These are phyloP conservation scores for Mrakia frigida DNA, from an alignment of 768 basidiomycete species.

Conservation along the genomic window DNA sequence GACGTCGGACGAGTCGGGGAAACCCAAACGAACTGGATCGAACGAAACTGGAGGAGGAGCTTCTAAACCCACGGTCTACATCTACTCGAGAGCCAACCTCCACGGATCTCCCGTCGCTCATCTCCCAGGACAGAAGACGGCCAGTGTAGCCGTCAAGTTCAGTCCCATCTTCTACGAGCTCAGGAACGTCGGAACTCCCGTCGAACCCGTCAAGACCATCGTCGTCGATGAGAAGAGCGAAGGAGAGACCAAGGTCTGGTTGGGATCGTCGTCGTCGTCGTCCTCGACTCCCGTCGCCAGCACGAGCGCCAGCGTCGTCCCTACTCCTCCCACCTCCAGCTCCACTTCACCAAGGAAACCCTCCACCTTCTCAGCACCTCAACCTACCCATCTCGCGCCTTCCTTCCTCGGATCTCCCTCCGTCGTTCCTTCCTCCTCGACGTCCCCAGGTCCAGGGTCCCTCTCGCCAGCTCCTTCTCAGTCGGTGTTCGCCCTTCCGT, in stretches of 20 bases:
- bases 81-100: constrained; percentile 93
- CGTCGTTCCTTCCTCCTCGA: background rate
- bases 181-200: constrained; percentile 47
- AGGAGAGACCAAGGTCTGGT: constrained; percentile 54
- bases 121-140: constrained; percentile 91
- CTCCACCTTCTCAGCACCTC: background rate
- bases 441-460: background rate
- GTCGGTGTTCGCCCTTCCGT: constrained; percentile 78
- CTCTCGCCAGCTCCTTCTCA: constrained; percentile 20
- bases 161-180: constrained; percentile 89
- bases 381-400: background rate
- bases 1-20: constrained; percentile 5
- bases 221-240: constrained; percentile 59
- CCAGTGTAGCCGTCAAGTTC: constrained; percentile 88
- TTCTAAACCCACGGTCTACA: constrained; percentile 68
- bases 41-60: constrained; percentile 32
- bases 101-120: constrained; percentile 88
- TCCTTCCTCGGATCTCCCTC: background rate
- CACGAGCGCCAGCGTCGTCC: constrained; percentile 44
- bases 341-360: background rate
- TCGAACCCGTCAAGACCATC: constrained; percentile 53
- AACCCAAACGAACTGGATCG: background rate
- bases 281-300: constrained; percentile 35
- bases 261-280: constrained; percentile 46
- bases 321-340: constrained; percentile 32